phyloP scores from a whole-genome alignment of 164 flowering plant species.

The Chimonanthus praecox region DNA sequence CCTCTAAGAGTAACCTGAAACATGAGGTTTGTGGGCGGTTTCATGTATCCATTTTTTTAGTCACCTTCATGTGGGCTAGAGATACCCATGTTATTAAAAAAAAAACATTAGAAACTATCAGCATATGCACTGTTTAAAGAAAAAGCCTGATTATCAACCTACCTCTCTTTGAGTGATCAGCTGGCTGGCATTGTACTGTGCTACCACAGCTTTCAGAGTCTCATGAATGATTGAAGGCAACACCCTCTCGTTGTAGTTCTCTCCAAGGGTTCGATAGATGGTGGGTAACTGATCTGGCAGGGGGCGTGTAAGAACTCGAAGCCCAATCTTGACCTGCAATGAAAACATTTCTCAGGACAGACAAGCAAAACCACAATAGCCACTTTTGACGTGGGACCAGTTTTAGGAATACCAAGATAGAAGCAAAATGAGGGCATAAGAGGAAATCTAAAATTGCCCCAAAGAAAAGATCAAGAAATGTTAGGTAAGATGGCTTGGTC shows the following conservation, averaged over 20 bases:
- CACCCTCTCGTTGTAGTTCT: conserved; percentile 39
- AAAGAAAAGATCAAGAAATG: too few relatives aligned
- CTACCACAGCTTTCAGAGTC: conserved; percentile 45
- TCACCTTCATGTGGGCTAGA: too few relatives aligned
- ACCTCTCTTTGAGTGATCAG: conserved; percentile 44
- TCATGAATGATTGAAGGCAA: conserved; percentile 47
- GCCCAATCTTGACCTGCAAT: conserved; percentile 28
- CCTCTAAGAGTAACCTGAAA: too few relatives aligned
- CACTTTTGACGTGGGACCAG: too few relatives aligned
- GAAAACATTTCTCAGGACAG: not conserved
- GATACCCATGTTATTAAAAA: too few relatives aligned
- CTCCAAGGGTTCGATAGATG: conserved; percentile 38
- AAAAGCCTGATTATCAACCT: not conserved
- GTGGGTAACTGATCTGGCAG: conserved; percentile 31
- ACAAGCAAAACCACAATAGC: not conserved
- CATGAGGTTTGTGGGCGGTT: too few relatives aligned
- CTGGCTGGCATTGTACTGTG: conserved; percentile 42
- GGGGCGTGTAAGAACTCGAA: conserved; percentile 38
- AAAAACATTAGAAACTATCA: too few relatives aligned
- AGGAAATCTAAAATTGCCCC: too few relatives aligned
- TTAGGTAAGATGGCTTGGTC: too few relatives aligned
- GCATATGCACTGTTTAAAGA: not conserved
- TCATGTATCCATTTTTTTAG: not conserved
- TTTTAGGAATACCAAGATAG: too few relatives aligned
- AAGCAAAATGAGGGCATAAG: too few relatives aligned